phyloP scores from a whole-genome alignment of 805 yeast genomes.

The Teunomyces atbi region DNA sequence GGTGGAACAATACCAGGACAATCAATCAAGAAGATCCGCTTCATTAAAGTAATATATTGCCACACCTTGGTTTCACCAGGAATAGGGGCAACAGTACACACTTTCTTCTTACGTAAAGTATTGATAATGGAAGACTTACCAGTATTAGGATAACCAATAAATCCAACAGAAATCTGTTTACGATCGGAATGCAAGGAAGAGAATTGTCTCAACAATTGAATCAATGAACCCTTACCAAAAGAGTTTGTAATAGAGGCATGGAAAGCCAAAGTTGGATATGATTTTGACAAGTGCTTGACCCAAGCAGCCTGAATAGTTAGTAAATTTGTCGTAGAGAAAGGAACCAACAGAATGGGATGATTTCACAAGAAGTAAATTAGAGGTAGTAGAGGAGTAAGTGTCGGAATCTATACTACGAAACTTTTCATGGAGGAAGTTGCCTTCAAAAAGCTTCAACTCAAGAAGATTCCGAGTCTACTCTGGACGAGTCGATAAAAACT shows the following conservation, averaged over 20 bases:
- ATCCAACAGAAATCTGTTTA: conserved; percentile 94
- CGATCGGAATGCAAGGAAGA: conserved; percentile 88
- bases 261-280: conserved; percentile 92
- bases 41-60: conserved; percentile 98
- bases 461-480: conserved; percentile 59
- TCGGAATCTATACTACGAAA: conserved; percentile 91
- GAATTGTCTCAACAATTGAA: conserved; percentile 90
- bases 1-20: conserved; percentile 99
- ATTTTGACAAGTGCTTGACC: conserved; percentile 92
- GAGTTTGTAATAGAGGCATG: conserved; percentile 98
- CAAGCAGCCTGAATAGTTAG: conserved; percentile 82
- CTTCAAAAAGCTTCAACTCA: conserved; percentile 71
- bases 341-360: not conserved
- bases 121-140: conserved; percentile 96
- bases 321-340: conserved; percentile 7
- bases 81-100: conserved; percentile 95
- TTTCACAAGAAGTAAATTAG: not conserved
- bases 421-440: conserved; percentile 32
- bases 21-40: conserved; percentile 89
- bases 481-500: conserved; percentile 44
- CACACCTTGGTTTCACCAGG: conserved; percentile 99
- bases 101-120: conserved; percentile 91
- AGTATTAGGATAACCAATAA: conserved; percentile 97
- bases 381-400: conserved; percentile 35
- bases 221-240: conserved; percentile 95